A percentile compares a stretch with the other conserved stretches of the same genome.
Evolutionary conservation across 2,329 filamentous ascomycete species (phyloP).

Genomic region (Pseudopyrenochaeta lycopersici): DNA sequence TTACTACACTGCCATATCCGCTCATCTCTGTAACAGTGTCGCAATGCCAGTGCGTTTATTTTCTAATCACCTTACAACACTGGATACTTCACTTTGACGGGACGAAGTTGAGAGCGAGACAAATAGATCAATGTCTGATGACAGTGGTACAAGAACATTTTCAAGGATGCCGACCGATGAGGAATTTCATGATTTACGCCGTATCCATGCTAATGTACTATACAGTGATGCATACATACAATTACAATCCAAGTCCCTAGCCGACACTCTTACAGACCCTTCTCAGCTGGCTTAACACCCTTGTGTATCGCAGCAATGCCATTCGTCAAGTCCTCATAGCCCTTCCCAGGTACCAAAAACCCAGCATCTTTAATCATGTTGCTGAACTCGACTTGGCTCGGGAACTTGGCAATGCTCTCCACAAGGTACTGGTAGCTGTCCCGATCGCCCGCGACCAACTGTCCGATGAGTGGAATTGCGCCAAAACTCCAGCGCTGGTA

Average conservation of each 20-base stretch:
- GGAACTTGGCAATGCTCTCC: constrained; percentile 95
- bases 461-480: constrained; percentile 93
- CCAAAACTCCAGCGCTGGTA: constrained; percentile 98
- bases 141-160: no score
- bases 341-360: constrained; percentile 77
- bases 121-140: no score
- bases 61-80: no score
- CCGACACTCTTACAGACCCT: background rate
- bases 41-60: no score
- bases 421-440: constrained; percentile 99
- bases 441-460: constrained; percentile 90
- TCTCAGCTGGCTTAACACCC: constrained; percentile 78
- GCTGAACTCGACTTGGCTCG: constrained; percentile 83
- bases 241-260: background rate
- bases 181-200: no score
- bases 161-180: no score
- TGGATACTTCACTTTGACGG: no score
- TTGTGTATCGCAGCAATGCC: constrained; percentile 97
- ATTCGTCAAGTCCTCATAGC: constrained; percentile 87
- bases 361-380: constrained; percentile 85
- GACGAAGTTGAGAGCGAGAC: no score
- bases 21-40: no score
- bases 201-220: background rate
- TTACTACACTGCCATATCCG: no score
- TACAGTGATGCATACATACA: constrained; percentile 1